phyloP scores from a whole-genome alignment of 1,284 basidiomycete species.

The Meira miltonrushii region DNA sequence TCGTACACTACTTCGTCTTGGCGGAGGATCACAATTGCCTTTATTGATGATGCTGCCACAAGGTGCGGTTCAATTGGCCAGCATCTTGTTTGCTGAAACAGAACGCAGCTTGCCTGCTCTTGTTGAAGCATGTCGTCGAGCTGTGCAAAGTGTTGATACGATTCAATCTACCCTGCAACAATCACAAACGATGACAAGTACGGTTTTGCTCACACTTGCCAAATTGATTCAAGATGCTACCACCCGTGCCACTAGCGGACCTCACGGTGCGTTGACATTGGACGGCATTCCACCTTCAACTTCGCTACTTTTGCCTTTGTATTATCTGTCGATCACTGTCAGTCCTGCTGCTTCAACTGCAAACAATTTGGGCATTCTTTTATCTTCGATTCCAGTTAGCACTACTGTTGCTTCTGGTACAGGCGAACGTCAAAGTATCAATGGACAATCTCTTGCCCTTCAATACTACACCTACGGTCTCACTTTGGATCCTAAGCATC shows the following conservation, averaged over 20 bases:
- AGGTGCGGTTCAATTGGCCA: constrained; percentile 25
- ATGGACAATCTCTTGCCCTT: constrained; percentile 56
- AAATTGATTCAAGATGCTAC: constrained; percentile 59
- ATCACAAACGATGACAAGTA: constrained; percentile 57
- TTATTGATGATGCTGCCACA: constrained; percentile 42
- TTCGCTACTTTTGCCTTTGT: constrained; percentile 59
- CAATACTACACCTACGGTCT: constrained; percentile 61
- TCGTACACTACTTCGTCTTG: constrained; percentile 29
- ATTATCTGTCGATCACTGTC: constrained; percentile 61
- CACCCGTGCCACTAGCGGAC: constrained; percentile 15
- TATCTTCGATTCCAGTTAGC: constrained; percentile 57
- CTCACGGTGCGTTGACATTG: constrained; percentile 31
- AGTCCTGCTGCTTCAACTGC: constrained; percentile 60
- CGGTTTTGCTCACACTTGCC: constrained; percentile 60
- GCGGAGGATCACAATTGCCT: constrained; percentile 35
- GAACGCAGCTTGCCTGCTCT: constrained; percentile 34
- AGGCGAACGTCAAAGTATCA: constrained; percentile 48
- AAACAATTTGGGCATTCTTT: constrained; percentile 63
- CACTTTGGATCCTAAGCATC: constrained; percentile 59
- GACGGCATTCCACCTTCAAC: constrained; percentile 56
- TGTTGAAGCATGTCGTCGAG: background rate
- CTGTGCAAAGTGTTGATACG: background rate
- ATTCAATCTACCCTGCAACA: constrained; percentile 45
- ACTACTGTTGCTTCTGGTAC: constrained; percentile 37
- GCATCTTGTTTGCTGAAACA: constrained; percentile 36